Conservation (phyloP, 2,329 filamentous ascomycete species). For the Penicillium thymicola region DNA sequence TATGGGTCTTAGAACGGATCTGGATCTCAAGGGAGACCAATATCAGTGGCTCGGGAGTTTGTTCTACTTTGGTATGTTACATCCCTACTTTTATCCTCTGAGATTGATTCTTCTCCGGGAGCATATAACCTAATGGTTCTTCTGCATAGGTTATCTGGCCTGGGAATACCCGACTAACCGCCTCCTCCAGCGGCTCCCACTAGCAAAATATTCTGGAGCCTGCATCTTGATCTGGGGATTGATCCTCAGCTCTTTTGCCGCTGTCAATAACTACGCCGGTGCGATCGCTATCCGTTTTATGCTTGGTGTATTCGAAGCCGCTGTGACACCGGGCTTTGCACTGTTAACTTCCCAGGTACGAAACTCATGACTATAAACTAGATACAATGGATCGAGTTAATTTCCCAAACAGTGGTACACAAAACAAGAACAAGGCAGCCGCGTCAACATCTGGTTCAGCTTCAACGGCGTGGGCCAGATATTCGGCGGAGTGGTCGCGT, state of each 20-base stretch:
- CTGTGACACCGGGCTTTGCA: constrained; percentile 66
- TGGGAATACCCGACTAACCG: constrained; percentile 67
- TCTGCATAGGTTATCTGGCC: constrained; percentile 44
- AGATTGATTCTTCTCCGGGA: background rate
- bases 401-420: constrained; percentile 62
- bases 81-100: background rate
- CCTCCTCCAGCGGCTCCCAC: constrained; percentile 60
- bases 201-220: constrained; percentile 64
- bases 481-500: constrained; percentile 60
- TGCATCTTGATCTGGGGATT: constrained; percentile 64
- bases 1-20: constrained; percentile 52
- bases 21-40: constrained; percentile 43
- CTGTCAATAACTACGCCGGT: constrained; percentile 57
- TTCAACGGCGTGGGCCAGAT: constrained; percentile 66
- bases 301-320: constrained; percentile 65
- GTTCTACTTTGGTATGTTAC: constrained; percentile 48
- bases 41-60: constrained; percentile 54
- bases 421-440: constrained; percentile 61
- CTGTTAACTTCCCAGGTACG: constrained; percentile 58
- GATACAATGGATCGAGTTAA: background rate
- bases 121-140: background rate
- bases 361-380: too few relatives aligned
- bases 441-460: constrained; percentile 65
- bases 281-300: constrained; percentile 65
- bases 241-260: constrained; percentile 61